phyloP scores from a whole-genome alignment of 192 early-diverging fungal species.

The Backusella mclennaniae region DNA sequence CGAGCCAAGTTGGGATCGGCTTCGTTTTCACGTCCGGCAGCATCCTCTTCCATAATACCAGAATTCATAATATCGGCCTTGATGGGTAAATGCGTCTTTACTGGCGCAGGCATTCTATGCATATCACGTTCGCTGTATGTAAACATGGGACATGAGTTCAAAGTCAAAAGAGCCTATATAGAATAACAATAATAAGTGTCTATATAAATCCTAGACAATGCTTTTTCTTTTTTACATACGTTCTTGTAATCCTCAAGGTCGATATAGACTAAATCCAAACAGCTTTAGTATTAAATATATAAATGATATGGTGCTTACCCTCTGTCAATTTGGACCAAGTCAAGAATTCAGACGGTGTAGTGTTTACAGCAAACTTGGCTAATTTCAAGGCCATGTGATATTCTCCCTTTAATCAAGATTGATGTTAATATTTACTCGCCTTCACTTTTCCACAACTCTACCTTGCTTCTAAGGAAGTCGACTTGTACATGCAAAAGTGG shows the following conservation, averaged over 20 bases:
- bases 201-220: background rate
- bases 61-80: conserved; percentile 71
- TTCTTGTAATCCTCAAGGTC: conserved; percentile 81
- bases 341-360: conserved; percentile 91
- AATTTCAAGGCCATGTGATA: conserved; percentile 80
- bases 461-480: conserved; percentile 85
- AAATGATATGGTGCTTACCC: background rate
- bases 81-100: conserved; percentile 86
- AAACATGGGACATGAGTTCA: conserved; percentile 99
- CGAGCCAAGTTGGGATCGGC: conserved; percentile 69
- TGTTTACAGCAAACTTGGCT: conserved; percentile 91
- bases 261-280: conserved; percentile 62
- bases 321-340: conserved; percentile 97
- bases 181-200: background rate
- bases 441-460: background rate
- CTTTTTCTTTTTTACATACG: conserved; percentile 40
- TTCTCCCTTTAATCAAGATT: conserved; percentile 39
- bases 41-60: conserved; percentile 59
- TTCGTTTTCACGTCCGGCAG: conserved; percentile 48
- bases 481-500: conserved; percentile 86
- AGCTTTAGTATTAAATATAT: background rate
- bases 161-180: conserved; percentile 80
- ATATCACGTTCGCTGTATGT: conserved; percentile 84
- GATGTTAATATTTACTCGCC: background rate
- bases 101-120: conserved; percentile 88